Percentiles rank a stretch among this genome's conserved stretches.
phyloP scores from a whole-genome alignment of 257 asterid species.

The Leptodermis oblonga region DNA sequence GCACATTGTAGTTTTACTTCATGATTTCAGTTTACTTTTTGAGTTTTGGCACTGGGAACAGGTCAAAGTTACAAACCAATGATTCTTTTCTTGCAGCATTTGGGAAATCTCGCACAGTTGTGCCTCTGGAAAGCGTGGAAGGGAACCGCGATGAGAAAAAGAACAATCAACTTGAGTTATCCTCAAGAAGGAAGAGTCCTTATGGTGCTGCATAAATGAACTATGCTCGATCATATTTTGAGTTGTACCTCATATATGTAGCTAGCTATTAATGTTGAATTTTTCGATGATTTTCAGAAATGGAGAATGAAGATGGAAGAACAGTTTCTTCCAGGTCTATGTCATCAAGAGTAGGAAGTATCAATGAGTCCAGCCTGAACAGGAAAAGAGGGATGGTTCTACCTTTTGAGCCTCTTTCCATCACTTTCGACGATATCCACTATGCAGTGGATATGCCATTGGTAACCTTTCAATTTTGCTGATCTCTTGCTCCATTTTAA shows the following conservation, averaged over 20 bases:
- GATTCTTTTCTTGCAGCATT: conserved; percentile 47
- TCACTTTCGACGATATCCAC: conserved; percentile 68
- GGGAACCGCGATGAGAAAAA: conserved; percentile 29
- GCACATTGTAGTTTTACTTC: too few relatives aligned
- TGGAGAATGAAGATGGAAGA: conserved; percentile 14
- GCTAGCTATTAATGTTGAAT: background rate
- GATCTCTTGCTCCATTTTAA: too few relatives aligned
- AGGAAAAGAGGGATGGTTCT: conserved; percentile 91
- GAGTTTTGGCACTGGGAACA: conserved; percentile 10
- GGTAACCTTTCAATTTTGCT: conserved; percentile 37
- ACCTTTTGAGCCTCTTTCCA: conserved; percentile 83
- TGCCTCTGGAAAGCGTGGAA: conserved; percentile 32
- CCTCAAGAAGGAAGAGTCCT: conserved; percentile 14
- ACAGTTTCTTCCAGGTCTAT: conserved; percentile 15
- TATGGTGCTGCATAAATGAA: conserved; percentile 8
- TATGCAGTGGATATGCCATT: conserved; percentile 80
- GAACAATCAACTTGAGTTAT: conserved; percentile 37
- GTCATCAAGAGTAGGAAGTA: conserved; percentile 13
- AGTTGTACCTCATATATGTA: background rate
- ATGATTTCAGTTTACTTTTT: background rate
- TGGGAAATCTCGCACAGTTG: conserved; percentile 53
- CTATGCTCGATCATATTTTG: too few relatives aligned
- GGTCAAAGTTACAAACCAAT: background rate
- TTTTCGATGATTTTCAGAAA: background rate
- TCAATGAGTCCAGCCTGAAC: conserved; percentile 15